Evolutionary conservation across 2,329 filamentous ascomycete genomes (phyloP), one percentile per base, ranked within the genome.

Genomic region (Pseudogymnoascus sp.): DNA sequence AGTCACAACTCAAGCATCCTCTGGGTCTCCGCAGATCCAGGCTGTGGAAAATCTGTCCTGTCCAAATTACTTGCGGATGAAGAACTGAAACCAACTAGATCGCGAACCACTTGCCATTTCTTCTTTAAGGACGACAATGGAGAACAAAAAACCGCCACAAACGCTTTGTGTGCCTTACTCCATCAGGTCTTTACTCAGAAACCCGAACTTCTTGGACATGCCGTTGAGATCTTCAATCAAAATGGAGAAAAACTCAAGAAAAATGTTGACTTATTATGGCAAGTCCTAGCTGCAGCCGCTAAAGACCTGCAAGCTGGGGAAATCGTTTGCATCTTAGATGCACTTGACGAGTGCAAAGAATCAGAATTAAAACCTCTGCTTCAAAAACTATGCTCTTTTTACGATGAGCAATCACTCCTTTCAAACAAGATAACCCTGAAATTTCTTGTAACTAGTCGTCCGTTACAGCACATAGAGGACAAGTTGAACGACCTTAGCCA

Each of bases 71-170:
- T 77, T 0, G 65, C 76, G 17, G 71, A 76, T 40, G 31, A 70
- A 5, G 62, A 42, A 5, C 64, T 77, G 0, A 68, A 67, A 28
- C 13, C 17, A 4, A 53, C 64, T 2, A 53, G 65, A 62, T 36
- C 21, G 1, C 57, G 23, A 6, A 71, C 69, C 0, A 69, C 76
- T 2, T 78, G 76, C 66, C 79, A 79, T 68, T 79, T 78, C 64
- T 79, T 79, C 64, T 79, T 79, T 67, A 78, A 78, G 64, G 74
- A 76, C 33, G 61, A 64, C 6, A 60, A 61, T 17, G 65, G 73
- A 62, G 70, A 74, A 40, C 76, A 78, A 53, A 72, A 76, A 35
- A 76, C 67, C 1, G 62, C 71, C 23, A 38, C 64, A 0, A 72
- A 75, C 65, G 76, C 75, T 0, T 69, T 78, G 15, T 78, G 75